These are phyloP conservation scores for Geotrichum candidum DNA, from an alignment of 1,139 yeast genomes.

Conservation along the genomic window DNA sequence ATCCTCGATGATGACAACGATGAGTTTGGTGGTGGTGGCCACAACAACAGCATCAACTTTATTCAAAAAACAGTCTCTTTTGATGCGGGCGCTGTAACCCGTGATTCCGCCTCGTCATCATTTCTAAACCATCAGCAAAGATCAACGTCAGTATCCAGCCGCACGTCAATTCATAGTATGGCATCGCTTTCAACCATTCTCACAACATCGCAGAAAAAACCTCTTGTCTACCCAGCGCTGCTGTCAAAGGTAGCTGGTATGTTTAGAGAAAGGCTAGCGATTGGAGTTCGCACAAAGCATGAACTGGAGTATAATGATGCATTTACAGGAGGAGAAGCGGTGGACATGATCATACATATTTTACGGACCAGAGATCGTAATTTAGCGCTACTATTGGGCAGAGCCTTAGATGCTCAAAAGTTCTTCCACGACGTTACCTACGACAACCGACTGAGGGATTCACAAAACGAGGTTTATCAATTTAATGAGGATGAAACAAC, in stretches of 20 bases:
- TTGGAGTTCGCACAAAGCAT: slow-evolving; percentile 80
- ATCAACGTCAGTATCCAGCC: slow-evolving; percentile 14
- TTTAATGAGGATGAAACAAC: slow-evolving; percentile 41
- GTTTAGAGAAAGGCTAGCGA: slow-evolving; percentile 62
- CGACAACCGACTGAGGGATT: slow-evolving; percentile 86
- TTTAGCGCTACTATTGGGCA: slow-evolving; percentile 77
- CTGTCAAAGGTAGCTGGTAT: slow-evolving; percentile 77
- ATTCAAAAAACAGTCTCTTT: not conserved
- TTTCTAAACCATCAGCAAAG: not conserved
- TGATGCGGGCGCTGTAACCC: slow-evolving; percentile 4
- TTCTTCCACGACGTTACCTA: slow-evolving; percentile 93
- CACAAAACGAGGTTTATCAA: slow-evolving; percentile 81
- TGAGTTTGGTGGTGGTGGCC: not conserved
- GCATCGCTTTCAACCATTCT: slow-evolving; percentile 34
- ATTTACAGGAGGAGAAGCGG: slow-evolving; percentile 91
- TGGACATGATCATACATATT: slow-evolving; percentile 76
- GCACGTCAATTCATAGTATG: slow-evolving; percentile 12
- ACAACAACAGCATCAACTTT: not conserved
- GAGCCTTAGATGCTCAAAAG: slow-evolving; percentile 91
- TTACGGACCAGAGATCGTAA: slow-evolving; percentile 88
- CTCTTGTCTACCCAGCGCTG: slow-evolving; percentile 81
- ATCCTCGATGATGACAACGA: slow-evolving; percentile 3
- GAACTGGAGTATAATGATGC: slow-evolving; percentile 94
- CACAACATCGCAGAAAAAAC: slow-evolving; percentile 46
- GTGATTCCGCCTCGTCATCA: not conserved